Conservation (phyloP, 1,284 basidiomycete genomes). For the Dichomitus squalens region DNA sequence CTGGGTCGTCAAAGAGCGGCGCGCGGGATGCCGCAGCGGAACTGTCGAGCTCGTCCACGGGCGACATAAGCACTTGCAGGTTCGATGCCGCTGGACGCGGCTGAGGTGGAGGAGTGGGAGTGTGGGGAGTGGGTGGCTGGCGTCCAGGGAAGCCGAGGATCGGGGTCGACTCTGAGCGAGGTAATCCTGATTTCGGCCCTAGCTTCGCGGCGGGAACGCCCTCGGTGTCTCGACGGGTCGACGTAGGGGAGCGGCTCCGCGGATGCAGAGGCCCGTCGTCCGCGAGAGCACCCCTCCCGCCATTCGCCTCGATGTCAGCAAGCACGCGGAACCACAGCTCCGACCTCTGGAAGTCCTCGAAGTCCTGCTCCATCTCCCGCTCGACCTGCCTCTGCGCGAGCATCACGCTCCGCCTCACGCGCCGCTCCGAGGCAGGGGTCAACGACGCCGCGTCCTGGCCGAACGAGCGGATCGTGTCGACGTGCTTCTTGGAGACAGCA, state of each 20-base stretch:
- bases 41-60: constrained; percentile 43
- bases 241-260: constrained; percentile 15
- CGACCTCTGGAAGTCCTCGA: constrained; percentile 83
- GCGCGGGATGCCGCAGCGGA: constrained; percentile 56
- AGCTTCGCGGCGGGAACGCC: not conserved
- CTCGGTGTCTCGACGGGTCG: constrained; percentile 16
- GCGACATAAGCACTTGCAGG: constrained; percentile 79
- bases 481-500: constrained; percentile 69
- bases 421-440: constrained; percentile 53
- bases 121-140: constrained; percentile 24
- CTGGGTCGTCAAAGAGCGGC: constrained; percentile 80
- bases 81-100: constrained; percentile 50
- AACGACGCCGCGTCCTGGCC: constrained; percentile 50
- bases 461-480: constrained; percentile 73
- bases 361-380: constrained; percentile 89
- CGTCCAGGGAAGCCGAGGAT: constrained; percentile 34
- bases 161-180: constrained; percentile 45
- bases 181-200: constrained; percentile 3
- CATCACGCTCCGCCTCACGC: constrained; percentile 78
- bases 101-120: constrained; percentile 15
- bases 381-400: constrained; percentile 86
- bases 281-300: constrained; percentile 16
- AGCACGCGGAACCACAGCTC: constrained; percentile 91
- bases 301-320: constrained; percentile 61
- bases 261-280: constrained; percentile 8